These are phyloP conservation scores for Sphaceloma murrayae DNA, from an alignment of 2,329 filamentous ascomycete species.

Conservation along the genomic window DNA sequence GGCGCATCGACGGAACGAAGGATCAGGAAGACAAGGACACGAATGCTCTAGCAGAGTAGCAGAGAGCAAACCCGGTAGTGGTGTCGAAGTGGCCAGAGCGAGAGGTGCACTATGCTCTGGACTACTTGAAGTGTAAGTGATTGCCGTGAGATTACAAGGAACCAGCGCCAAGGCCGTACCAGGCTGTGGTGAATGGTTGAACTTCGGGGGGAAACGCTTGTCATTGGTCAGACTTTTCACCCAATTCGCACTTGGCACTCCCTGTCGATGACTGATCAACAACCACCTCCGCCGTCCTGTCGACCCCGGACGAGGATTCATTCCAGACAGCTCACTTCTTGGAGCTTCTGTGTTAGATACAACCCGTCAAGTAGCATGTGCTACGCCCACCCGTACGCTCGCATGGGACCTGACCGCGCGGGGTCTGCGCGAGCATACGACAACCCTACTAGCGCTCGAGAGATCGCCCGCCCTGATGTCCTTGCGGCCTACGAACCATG, in stretches of 20 bases:
- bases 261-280: neutral
- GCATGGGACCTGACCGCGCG: too few species aligned
- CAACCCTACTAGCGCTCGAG: neutral
- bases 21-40: too few species aligned
- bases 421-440: too few species aligned
- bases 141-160: conserved; percentile 5
- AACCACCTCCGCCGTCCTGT: too few species aligned
- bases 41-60: too few species aligned
- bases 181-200: conserved; percentile 6
- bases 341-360: too few species aligned
- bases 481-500: conserved; percentile 9
- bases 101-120: neutral
- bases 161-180: too few species aligned
- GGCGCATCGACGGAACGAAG: too few species aligned
- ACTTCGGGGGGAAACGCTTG: neutral
- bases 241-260: neutral
- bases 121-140: conserved; percentile 14
- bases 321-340: too few species aligned
- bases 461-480: conserved; percentile 8
- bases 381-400: too few species aligned
- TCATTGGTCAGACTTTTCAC: neutral
- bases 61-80: neutral
- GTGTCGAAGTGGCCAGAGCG: neutral
- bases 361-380: too few species aligned
- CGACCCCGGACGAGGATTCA: too few species aligned